Conservation (phyloP, 2,329 filamentous ascomycete species). For the Colletotrichum godetiae region DNA sequence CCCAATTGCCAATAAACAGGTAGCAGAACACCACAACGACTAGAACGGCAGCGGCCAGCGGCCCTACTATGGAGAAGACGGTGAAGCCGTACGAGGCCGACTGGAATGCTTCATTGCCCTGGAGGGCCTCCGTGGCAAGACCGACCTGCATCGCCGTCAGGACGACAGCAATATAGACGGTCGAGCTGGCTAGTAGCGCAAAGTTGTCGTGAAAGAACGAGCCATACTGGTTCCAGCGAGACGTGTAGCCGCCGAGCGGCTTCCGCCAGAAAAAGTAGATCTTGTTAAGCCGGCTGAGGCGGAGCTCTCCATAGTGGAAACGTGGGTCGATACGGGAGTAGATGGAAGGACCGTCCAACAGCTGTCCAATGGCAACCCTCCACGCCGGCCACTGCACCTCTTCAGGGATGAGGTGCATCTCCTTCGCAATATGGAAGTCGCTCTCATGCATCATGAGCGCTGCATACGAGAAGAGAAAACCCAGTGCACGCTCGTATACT, state of each 20-base stretch:
- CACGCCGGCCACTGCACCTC: slow-evolving; percentile 51
- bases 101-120: slow-evolving; percentile 50
- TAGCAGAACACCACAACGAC: slow-evolving; percentile 37
- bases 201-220: slow-evolving; percentile 57
- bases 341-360: slow-evolving; percentile 45
- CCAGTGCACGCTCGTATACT: slow-evolving; percentile 42
- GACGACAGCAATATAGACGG: slow-evolving; percentile 56
- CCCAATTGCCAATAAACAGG: slow-evolving; percentile 30
- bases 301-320: slow-evolving; percentile 55
- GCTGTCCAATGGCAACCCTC: slow-evolving; percentile 46
- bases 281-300: slow-evolving; percentile 53
- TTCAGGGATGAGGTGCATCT: slow-evolving; percentile 47
- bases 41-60: slow-evolving; percentile 41
- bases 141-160: slow-evolving; percentile 63
- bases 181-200: slow-evolving; percentile 49
- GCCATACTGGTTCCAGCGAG: slow-evolving; percentile 47
- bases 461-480: slow-evolving; percentile 52
- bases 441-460: slow-evolving; percentile 49
- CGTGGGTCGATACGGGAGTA: slow-evolving; percentile 47
- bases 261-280: slow-evolving; percentile 47
- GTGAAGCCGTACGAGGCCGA: slow-evolving; percentile 58
- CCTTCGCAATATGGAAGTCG: slow-evolving; percentile 51
- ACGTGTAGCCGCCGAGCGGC: slow-evolving; percentile 40
- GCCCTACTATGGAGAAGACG: slow-evolving; percentile 57
- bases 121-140: slow-evolving; percentile 48